Evolutionary conservation across 805 yeast genomes (phyloP), one percentile per base, ranked within the genome.

Genomic region (Lachancea fermentati): DNA sequence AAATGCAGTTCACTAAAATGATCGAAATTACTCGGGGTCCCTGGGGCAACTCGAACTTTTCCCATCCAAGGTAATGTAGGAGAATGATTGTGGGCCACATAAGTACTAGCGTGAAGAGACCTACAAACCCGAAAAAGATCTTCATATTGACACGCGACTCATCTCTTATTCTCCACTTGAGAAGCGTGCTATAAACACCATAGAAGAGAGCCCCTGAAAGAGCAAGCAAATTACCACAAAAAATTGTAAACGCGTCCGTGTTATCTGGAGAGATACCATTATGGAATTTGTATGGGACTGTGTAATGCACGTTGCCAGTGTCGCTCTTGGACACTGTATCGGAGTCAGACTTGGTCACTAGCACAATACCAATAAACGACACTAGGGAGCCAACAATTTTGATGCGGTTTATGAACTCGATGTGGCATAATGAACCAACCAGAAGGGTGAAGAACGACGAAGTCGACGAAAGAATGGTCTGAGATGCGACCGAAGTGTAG

Each of bases 111-210:
- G 88, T 85, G 66, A 82, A 84, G 4, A 91, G 66, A 1, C 98
- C 98, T 17, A 93, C 97, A 63, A 85, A 89, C 0, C 97, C 98
- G 58, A 93, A 89, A 55, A 93, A 93, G 26, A 89, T 69, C 58
- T 81, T 84, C 69, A 94, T 86, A 58, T 93, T 82, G 32, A 93
- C 70, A 37, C 83, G 67, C 12, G 82, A 70, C 57, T 91, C 97
- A 42, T 78, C 79, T 34, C 75, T 73, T 15, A 89, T 85, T 52
- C 73, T 76, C 50, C 74, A 68, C 57, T 91, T 91, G 39, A 93
- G 67, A 32, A 93, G 60, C 5, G 94, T 86, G 18, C 97, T 86
- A 65, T 93, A 93, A 6, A 87, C 65, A 31, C 97, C 97, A 58
- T 93, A 93, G 31, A 89, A 74, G n/a, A 85, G 58, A 0, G 98